Evolutionary conservation across 108 stramenopile species (phyloP).

Genomic region (Stephanodiscus triporus): DNA sequence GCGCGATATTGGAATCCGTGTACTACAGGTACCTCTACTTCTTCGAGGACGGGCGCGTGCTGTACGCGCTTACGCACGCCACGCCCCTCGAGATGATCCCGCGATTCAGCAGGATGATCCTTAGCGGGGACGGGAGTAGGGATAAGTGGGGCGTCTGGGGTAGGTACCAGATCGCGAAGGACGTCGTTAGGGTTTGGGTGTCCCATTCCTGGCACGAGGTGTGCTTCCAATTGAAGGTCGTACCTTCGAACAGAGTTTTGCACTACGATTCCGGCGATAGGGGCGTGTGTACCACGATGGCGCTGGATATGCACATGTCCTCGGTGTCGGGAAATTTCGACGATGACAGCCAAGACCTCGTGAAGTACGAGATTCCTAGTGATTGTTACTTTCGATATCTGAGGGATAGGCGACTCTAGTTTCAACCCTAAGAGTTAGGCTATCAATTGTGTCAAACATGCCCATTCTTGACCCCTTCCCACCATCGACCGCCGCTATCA

Average conservation of each 20-base stretch:
- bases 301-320: slow-evolving; percentile 64
- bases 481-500: no score
- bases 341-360: slow-evolving; percentile 47
- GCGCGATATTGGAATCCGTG: slow-evolving; percentile 75
- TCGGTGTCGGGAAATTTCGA: slow-evolving; percentile 67
- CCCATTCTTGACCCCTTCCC: no score
- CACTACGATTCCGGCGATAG: slow-evolving; percentile 44
- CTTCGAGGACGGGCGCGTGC: slow-evolving; percentile 81
- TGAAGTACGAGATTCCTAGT: slow-evolving; percentile 66
- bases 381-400: slow-evolving; percentile 71
- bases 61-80: slow-evolving; percentile 74
- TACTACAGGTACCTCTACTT: slow-evolving; percentile 83
- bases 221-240: slow-evolving; percentile 59
- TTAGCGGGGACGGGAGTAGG: slow-evolving; percentile 42
- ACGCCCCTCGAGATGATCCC: slow-evolving; percentile 79
- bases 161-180: slow-evolving; percentile 66
- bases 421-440: no score
- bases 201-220: slow-evolving; percentile 69
- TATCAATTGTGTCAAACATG: no score
- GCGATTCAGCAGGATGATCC: slow-evolving; percentile 53
- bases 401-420: slow-evolving; percentile 49
- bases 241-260: slow-evolving; percentile 43
- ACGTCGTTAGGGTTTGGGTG: slow-evolving; percentile 59
- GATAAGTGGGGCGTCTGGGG: slow-evolving; percentile 73
- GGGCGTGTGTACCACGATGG: slow-evolving; percentile 61